Conservation (phyloP, 352 stramenopile genomes). For the Phytophthora sp. region DNA sequence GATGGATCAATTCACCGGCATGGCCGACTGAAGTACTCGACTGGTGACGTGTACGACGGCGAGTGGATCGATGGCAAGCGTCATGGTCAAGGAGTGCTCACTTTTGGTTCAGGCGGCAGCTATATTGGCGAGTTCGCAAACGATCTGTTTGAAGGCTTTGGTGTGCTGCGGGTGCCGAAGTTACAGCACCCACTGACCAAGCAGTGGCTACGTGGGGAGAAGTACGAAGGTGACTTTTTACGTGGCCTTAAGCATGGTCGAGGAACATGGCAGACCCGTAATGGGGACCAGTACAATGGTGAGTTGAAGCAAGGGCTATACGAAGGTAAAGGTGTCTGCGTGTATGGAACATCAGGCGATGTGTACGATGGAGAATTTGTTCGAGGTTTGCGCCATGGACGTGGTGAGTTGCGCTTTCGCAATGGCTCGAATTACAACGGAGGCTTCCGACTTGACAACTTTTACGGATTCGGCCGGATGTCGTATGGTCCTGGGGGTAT, state of each 20-base stretch:
- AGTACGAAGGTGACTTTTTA: conserved; percentile 73
- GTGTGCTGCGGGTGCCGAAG: conserved; percentile 53
- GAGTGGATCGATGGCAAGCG: conserved; percentile 88
- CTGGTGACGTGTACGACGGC: conserved; percentile 82
- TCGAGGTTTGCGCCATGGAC: conserved; percentile 62
- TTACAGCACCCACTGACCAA: conserved; percentile 70
- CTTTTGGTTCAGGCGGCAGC: conserved; percentile 41
- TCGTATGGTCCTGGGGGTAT: conserved; percentile 48
- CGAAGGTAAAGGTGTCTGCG: conserved; percentile 58
- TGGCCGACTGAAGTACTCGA: conserved; percentile 73
- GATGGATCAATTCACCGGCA: conserved; percentile 78
- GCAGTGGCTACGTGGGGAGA: conserved; percentile 59
- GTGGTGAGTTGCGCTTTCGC: conserved; percentile 48
- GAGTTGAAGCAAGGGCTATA: conserved; percentile 57
- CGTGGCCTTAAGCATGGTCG: conserved; percentile 59
- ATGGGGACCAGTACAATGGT: conserved; percentile 61
- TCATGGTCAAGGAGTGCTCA: conserved; percentile 64
- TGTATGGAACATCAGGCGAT: conserved; percentile 59
- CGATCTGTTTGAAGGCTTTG: conserved; percentile 72
- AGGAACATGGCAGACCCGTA: conserved; percentile 44
- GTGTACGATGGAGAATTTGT: conserved; percentile 77
- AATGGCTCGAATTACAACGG: conserved; percentile 67
- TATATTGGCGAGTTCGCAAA: conserved; percentile 64
- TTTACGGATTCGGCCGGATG: conserved; percentile 68
- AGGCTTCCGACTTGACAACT: conserved; percentile 52